Percentiles rank a stretch among this genome's conserved stretches.
Evolutionary conservation across 139 green algal genomes (phyloP).

Genomic region (Ettlia oleoabundans): DNA sequence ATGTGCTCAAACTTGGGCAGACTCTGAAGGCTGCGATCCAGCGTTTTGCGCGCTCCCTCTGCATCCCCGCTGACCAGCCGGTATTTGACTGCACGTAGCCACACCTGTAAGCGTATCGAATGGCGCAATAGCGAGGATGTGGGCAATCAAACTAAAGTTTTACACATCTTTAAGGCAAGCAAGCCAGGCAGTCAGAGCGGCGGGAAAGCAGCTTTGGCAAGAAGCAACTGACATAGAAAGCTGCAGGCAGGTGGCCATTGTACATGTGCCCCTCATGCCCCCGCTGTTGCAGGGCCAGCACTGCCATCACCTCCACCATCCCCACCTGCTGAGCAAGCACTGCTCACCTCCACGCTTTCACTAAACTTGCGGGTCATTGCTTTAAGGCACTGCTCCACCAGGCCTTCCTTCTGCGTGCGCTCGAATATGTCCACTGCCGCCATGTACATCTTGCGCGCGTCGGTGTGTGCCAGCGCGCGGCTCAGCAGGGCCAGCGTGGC

Average conservation of each 20-base stretch:
- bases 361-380: constrained; percentile 86
- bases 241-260: too few species aligned
- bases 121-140: too few species aligned
- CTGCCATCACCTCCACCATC: neutral
- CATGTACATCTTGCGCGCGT: constrained; percentile 86
- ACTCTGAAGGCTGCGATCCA: constrained; percentile 71
- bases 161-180: too few species aligned
- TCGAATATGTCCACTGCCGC: constrained; percentile 70
- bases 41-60: constrained; percentile 50
- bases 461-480: constrained; percentile 74
- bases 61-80: constrained; percentile 52
- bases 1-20: constrained; percentile 94
- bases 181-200: too few species aligned
- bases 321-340: neutral
- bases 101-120: too few species aligned
- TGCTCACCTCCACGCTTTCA: constrained; percentile 76
- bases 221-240: too few species aligned
- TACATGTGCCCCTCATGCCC: neutral
- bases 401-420: constrained; percentile 48
- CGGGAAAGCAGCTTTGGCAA: too few species aligned
- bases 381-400: constrained; percentile 67
- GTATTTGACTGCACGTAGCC: constrained; percentile 71
- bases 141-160: too few species aligned
- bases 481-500: constrained; percentile 82
- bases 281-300: neutral